Evolutionary conservation across 1,139 yeast species (phyloP).

Genomic region (Geotrichum phurueaensis): DNA sequence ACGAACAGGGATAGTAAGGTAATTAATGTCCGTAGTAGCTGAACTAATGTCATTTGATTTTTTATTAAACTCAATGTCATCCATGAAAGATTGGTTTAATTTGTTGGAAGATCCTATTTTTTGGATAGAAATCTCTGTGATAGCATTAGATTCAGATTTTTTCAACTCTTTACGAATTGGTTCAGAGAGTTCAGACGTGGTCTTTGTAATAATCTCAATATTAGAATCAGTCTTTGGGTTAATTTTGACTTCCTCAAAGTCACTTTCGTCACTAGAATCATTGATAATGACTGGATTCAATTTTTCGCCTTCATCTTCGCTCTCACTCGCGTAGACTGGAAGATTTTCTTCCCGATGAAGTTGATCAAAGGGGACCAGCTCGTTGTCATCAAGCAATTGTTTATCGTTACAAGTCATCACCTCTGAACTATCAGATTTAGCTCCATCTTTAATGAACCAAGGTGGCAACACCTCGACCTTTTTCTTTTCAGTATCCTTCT

Average conservation of each 20-base stretch:
- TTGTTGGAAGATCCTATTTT: background rate
- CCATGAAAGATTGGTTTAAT: background rate
- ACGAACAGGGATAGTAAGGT: background rate
- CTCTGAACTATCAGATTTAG: background rate
- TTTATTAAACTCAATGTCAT: background rate
- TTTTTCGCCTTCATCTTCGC: slow-evolving; percentile 16
- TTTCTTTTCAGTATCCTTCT: background rate
- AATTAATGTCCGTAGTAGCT: background rate
- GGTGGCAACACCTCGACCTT: slow-evolving; percentile 5
- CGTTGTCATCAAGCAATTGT: slow-evolving; percentile 42
- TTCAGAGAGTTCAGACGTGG: background rate
- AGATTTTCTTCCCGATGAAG: slow-evolving; percentile 2
- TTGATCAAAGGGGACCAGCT: slow-evolving; percentile 16
- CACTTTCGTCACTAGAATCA: slow-evolving; percentile 20
- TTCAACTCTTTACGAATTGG: background rate
- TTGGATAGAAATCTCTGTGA: background rate
- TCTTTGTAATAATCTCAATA: too few relatives aligned
- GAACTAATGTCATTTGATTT: background rate
- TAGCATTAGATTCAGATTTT: background rate
- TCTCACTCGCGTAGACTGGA: slow-evolving; percentile 20
- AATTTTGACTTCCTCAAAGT: slow-evolving; percentile 10
- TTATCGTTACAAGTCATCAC: background rate
- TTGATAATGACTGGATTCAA: slow-evolving; percentile 21
- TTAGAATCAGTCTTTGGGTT: background rate
- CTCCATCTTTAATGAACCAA: slow-evolving; percentile 6